phyloP scores from a whole-genome alignment of 78 protist genomes.

The Speleostelium caveatum region DNA sequence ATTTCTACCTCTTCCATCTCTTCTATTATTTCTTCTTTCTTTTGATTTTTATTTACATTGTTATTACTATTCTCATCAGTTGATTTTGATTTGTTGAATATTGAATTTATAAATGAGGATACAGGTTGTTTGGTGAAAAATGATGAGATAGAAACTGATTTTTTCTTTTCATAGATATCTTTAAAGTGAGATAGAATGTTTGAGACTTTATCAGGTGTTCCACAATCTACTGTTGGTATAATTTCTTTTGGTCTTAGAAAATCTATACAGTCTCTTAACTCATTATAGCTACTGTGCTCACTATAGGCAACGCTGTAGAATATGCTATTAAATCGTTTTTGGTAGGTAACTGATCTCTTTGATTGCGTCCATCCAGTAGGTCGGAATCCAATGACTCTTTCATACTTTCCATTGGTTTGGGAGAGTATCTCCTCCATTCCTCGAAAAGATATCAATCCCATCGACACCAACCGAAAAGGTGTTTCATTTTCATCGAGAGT shows the following conservation, averaged over 20 bases:
- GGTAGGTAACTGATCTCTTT: slow-evolving; percentile 28
- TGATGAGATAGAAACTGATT: slow-evolving; percentile 34
- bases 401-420: neutral
- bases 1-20: neutral
- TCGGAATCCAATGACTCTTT: slow-evolving; percentile 60
- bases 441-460: slow-evolving; percentile 20
- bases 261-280: slow-evolving; percentile 78
- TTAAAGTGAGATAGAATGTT: slow-evolving; percentile 24
- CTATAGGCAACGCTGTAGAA: slow-evolving; percentile 85
- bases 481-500: slow-evolving; percentile 44
- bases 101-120: neutral
- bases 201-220: slow-evolving; percentile 28
- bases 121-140: slow-evolving; percentile 26
- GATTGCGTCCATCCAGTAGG: slow-evolving; percentile 88
- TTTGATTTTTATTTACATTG: neutral
- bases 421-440: slow-evolving; percentile 6
- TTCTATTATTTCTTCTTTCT: neutral
- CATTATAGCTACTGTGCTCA: slow-evolving; percentile 85
- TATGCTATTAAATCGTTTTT: neutral
- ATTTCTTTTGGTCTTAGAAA: slow-evolving; percentile 40
- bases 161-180: slow-evolving; percentile 47
- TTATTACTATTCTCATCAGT: neutral
- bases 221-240: slow-evolving; percentile 82
- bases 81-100: neutral
- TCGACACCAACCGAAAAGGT: slow-evolving; percentile 33